Conservation (phyloP, 345 rosid species). For the Syzygium oleosum region DNA sequence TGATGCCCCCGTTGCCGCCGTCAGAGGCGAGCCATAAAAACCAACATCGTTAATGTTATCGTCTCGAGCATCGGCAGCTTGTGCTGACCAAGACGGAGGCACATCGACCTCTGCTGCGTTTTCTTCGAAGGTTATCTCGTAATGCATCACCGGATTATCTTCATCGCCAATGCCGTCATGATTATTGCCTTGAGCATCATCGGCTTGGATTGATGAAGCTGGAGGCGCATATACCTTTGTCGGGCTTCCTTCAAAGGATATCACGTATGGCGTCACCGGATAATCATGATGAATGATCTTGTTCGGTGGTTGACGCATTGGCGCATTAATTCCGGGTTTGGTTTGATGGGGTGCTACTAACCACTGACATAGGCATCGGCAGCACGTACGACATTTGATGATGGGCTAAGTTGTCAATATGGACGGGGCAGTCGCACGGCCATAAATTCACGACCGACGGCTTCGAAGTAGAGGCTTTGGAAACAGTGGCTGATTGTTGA, state of each 20-base stretch:
- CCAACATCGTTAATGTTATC: neutral
- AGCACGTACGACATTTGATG: neutral
- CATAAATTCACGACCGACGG: neutral
- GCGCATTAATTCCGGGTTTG: neutral
- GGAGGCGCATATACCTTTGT: neutral
- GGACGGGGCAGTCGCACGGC: fast-evolving
- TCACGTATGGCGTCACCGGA: fast-evolving
- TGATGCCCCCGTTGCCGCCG: no score
- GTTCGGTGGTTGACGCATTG: neutral
- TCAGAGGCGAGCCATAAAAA: neutral
- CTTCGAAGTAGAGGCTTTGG: neutral
- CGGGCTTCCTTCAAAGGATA: neutral
- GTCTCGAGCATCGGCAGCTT: neutral
- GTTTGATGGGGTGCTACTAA: neutral
- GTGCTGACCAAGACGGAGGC: neutral
- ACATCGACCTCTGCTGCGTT: neutral
- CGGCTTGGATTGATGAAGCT: neutral
- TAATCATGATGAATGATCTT: fast-evolving
- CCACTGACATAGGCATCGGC: neutral
- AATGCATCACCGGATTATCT: neutral
- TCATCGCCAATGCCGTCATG: neutral
- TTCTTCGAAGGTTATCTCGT: neutral
- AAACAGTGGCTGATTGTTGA: neutral
- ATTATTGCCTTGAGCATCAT: neutral
- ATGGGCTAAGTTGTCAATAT: neutral